Base-by-base conservation (phyloP, 257 asterid species). In the Nicotiana obtusifolia region DNA sequence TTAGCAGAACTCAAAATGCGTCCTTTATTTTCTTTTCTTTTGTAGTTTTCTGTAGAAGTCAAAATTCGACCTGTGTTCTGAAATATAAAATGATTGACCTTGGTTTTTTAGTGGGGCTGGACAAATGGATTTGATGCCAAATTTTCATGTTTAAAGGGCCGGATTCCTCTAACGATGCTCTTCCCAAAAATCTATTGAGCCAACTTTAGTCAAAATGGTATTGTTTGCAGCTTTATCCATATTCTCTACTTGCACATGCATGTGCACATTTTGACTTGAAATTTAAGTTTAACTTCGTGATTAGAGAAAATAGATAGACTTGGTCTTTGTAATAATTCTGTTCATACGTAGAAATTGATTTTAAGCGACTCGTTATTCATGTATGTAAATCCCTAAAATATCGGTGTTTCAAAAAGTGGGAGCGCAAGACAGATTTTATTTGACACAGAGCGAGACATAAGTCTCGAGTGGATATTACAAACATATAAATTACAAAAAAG, bases 91-190 rank as follows among this genome's bases (percentile, higher is more conserved):
- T 13, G 59, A 71, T 71, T 71, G 78, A 71, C 78, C 60, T 71
- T 22, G 37, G 26, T 44, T 41, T 20, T 71, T 44, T 22, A 11
- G 60, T 71, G 78, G 78, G 78, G 15, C 60, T 44, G 37, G 47
- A 68, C 11, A 71, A 71, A 71, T 71, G 22, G 78, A 71, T 71
- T 44, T 71, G 78, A 71, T 71, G 60, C 78, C 60, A 20, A 71
- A 13, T 13, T 47, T 44, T 71, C 14, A 71, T 71, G 77, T 69
- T 69, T 69, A 69, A 69, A 69, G 77, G 57, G 57, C 37, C 3
- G 8, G 20, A 53, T 71, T 71, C 78, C 78, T 71, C 8, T n/a
- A 71, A 41, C 37, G 44, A 20, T 47, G 60, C 78, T 71, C 22
- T 14, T 44, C 9, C 7, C n/a, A 22, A 71, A 71, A 71, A 33